Conservation (phyloP, 2,329 filamentous ascomycete genomes). For the Pestalotiopsis fici region DNA sequence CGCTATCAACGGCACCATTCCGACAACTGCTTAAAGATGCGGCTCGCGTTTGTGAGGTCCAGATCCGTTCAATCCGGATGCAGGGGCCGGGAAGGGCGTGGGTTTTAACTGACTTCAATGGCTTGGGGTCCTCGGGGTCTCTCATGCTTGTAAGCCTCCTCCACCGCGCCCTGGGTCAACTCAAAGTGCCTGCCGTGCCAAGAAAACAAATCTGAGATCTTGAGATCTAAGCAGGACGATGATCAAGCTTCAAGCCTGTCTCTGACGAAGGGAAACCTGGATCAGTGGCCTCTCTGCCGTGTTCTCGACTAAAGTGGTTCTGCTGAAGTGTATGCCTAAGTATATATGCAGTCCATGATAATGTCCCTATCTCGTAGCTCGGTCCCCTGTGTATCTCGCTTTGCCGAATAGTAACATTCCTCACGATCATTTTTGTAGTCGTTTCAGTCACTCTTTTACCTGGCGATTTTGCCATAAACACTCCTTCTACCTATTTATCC, state of each 20-base stretch:
- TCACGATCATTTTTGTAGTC: neutral
- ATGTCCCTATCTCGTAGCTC: neutral
- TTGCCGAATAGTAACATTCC: neutral
- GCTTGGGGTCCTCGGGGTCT: neutral
- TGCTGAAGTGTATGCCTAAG: no score
- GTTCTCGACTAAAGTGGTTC: no score
- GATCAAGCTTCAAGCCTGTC: no score
- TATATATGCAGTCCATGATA: neutral
- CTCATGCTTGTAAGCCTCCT: neutral
- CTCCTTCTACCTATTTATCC: neutral
- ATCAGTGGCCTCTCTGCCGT: no score
- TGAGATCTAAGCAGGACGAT: no score
- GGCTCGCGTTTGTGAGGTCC: neutral
- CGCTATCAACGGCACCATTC: neutral
- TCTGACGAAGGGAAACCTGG: no score
- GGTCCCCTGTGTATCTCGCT: neutral
- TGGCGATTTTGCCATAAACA: neutral
- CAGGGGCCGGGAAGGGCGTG: neutral
- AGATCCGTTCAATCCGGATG: neutral
- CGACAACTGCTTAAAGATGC: neutral
- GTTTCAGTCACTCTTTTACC: neutral
- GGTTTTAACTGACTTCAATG: neutral
- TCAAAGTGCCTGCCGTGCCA: neutral
- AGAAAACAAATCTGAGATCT: no score
- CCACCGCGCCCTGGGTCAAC: neutral